These are phyloP conservation scores for Yamagishiella unicocca DNA, from an alignment of 139 green algal genomes.

Conservation along the genomic window DNA sequence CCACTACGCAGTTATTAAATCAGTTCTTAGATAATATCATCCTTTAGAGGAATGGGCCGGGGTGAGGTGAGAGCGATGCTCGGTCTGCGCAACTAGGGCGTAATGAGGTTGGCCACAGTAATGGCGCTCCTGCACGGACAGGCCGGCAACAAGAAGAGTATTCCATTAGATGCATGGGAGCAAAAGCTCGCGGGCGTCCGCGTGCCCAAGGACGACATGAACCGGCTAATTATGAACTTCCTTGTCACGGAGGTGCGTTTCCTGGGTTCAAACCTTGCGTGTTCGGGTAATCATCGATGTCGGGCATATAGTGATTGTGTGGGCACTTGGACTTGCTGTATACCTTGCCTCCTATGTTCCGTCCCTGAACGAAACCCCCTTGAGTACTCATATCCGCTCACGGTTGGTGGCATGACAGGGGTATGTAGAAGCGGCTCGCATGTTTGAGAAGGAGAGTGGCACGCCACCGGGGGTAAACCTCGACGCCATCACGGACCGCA, in stretches of 20 bases:
- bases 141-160: constrained; percentile 37
- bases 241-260: constrained; percentile 94
- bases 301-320: no score
- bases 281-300: no score
- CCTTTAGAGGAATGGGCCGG: constrained; percentile 14
- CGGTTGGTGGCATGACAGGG: no score
- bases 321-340: no score
- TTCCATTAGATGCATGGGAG: constrained; percentile 75
- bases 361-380: no score
- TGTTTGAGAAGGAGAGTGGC: constrained; percentile 89
- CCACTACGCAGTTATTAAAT: no score
- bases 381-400: no score
- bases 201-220: constrained; percentile 93
- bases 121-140: not conserved
- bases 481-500: constrained; percentile 88
- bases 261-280: no score
- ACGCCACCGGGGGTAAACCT: constrained; percentile 84
- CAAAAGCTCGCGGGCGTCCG: constrained; percentile 74
- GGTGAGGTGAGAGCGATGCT: constrained; percentile 37
- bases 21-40: no score
- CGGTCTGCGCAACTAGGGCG: not conserved
- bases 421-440: constrained; percentile 92
- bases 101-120: not conserved
- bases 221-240: constrained; percentile 97
- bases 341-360: no score